Base-by-base conservation (phyloP, 2,329 filamentous ascomycete species). In the Knoxdaviesia proteae region DNA sequence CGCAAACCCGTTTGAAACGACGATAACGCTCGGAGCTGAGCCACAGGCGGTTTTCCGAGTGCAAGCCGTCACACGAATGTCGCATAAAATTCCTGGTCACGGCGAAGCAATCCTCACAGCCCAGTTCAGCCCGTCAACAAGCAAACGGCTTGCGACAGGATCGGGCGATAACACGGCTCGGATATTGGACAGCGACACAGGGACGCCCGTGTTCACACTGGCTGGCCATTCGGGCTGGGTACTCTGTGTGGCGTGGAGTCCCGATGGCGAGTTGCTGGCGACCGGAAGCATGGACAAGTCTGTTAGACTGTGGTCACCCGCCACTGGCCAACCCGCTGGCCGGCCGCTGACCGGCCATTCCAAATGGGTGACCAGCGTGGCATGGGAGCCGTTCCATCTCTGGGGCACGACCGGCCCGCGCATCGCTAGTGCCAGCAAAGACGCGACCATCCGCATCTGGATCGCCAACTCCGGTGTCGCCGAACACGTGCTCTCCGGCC, bases 11-110 rank as follows among this genome's bases (percentile, higher is more conserved):
- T 74, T 70, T 48, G 71, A 75, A 53, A 68, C 60, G 5, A 67
- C 62, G 0, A 57, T 69, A 40, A 66, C 69, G 2, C 64, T 78
- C 31, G 68, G 67, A 35, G 73, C 74, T 38, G 72, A 77, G 53
- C 88, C 90, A 0, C 88, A 98, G 58, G 84, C 88, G 29, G 81
- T 96, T 0, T 96, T 94, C 65, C 78, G 80, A 52, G 90, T 96
- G 30, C 86, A 90, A 52, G 81, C 84, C 7, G 86, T 94, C 37
- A 88, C 87, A 40, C 73, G 90, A 58, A 88, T 90, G 62, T 81
- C 87, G 6, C 82, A 87, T 47, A 77, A 77, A 43, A 92, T 96
- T 49, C 77, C 80, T 4, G 90, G 90, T 8, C 90, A 98, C 59
- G 87, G 86, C 36, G 82, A 94, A 57, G 78, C 87, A 3, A 96